A percentile compares a stretch with the other conserved stretches of the same genome.
These are phyloP conservation scores for Pseudogymnoascus sp. DNA, from an alignment of 2,329 filamentous ascomycete genomes.

Conservation along the genomic window DNA sequence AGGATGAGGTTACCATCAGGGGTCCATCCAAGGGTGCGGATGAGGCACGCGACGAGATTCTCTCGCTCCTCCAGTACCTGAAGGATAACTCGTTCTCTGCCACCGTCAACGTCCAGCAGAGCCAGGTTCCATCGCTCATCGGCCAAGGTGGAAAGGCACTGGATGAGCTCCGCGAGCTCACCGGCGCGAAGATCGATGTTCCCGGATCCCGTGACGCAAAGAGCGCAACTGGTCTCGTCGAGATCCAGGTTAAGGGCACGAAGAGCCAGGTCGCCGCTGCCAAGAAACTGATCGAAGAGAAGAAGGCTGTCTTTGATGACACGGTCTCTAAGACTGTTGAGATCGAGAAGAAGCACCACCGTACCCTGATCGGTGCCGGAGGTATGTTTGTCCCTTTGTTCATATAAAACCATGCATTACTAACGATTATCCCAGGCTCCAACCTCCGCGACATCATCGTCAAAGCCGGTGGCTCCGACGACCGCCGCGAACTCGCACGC, in stretches of 20 bases:
- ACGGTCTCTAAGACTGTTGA: constrained; percentile 80
- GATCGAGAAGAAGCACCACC: constrained; percentile 92
- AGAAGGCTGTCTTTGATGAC: constrained; percentile 80
- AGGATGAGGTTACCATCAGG: constrained; percentile 85
- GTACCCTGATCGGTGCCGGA: constrained; percentile 78
- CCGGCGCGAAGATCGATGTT: constrained; percentile 86
- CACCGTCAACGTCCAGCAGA: constrained; percentile 79
- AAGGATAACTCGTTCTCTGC: constrained; percentile 80
- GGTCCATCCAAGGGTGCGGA: constrained; percentile 92
- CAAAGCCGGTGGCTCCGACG: constrained; percentile 82
- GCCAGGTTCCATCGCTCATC: constrained; percentile 88
- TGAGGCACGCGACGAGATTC: constrained; percentile 83
- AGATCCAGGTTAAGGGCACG: constrained; percentile 88
- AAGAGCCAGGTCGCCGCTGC: constrained; percentile 86
- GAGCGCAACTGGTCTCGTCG: constrained; percentile 62
- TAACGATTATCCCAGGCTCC: constrained; percentile 54
- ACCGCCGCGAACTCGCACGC: constrained; percentile 74
- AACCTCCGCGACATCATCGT: constrained; percentile 82
- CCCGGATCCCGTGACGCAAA: constrained; percentile 69
- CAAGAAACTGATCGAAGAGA: constrained; percentile 83
- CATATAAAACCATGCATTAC: constrained; percentile 19
- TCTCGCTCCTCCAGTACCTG: constrained; percentile 81
- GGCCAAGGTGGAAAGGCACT: constrained; percentile 85
- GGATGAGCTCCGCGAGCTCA: constrained; percentile 78
- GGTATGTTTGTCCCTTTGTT: constrained; percentile 51